phyloP scores from a whole-genome alignment of 2,329 filamentous ascomycete genomes.

The Colletotrichum gigasporum region DNA sequence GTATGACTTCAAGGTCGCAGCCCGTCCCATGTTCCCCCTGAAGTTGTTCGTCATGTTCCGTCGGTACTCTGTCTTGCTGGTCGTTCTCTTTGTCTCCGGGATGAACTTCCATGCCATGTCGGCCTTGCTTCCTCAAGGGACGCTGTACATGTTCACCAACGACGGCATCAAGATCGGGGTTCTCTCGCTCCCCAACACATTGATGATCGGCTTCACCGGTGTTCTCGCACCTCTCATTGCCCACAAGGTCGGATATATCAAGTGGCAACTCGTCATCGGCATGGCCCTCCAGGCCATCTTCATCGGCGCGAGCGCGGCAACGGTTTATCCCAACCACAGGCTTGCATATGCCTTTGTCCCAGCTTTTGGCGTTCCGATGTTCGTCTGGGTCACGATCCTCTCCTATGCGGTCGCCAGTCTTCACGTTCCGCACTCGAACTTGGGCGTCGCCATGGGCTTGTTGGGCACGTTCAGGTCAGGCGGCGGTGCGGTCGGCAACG shows the following conservation, averaged over 20 bases:
- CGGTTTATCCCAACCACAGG: constrained; percentile 38
- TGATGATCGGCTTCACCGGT: constrained; percentile 22
- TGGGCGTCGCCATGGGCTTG: constrained; percentile 41
- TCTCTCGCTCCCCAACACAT: constrained; percentile 14
- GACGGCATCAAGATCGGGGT: constrained; percentile 39
- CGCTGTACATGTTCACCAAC: constrained; percentile 43
- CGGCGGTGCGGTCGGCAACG: constrained; percentile 44
- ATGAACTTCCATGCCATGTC: constrained; percentile 41
- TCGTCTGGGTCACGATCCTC: constrained; percentile 42
- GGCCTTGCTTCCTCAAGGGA: constrained; percentile 39
- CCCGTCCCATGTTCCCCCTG: constrained; percentile 37
- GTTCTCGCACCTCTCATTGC: constrained; percentile 40
- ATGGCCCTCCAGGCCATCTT: constrained; percentile 41
- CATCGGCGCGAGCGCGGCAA: constrained; percentile 38
- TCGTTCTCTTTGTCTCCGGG: constrained; percentile 43
- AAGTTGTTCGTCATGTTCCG: constrained; percentile 40
- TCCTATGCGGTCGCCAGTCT: constrained; percentile 41
- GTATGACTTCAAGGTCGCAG: constrained; percentile 36
- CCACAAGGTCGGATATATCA: constrained; percentile 42
- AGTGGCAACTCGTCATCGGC: constrained; percentile 41
- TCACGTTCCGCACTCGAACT: constrained; percentile 40
- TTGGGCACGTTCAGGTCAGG: constrained; percentile 42
- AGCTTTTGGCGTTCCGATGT: constrained; percentile 42
- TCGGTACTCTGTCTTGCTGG: constrained; percentile 40
- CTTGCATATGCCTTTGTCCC: constrained; percentile 41